These are phyloP conservation scores for Chlamydomonas schloesseri DNA, from an alignment of 139 green algal species.

Conservation along the genomic window DNA sequence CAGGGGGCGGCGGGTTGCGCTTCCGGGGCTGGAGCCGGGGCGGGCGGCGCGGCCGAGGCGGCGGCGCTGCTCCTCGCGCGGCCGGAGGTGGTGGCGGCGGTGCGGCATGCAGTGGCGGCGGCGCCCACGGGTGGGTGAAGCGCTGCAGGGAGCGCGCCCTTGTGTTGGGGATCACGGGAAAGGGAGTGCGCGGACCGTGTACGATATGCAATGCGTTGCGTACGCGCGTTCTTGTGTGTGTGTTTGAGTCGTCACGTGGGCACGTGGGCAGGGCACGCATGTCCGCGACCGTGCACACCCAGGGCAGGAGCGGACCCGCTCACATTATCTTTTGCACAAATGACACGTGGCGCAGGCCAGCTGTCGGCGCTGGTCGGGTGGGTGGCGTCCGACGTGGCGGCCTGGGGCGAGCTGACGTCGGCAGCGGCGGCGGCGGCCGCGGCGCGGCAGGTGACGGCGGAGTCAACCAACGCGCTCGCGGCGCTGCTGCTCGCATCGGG, in stretches of 20 bases:
- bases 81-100: constrained; percentile 18
- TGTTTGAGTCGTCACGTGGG: too few species aligned
- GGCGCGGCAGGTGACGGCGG: neutral
- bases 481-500: constrained; percentile 24
- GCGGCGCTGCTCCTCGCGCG: constrained; percentile 38
- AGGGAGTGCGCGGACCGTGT: too few species aligned
- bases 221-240: too few species aligned
- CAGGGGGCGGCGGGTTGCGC: too few species aligned
- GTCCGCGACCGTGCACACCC: too few species aligned
- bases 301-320: too few species aligned
- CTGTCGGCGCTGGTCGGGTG: constrained; percentile 9
- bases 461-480: neutral
- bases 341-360: constrained; percentile 44
- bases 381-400: neutral
- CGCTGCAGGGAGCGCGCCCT: too few species aligned
- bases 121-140: constrained; percentile 15
- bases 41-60: neutral
- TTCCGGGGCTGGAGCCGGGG: too few species aligned
- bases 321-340: too few species aligned
- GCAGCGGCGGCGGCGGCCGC: neutral
- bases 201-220: too few species aligned
- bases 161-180: too few species aligned
- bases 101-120: neutral
- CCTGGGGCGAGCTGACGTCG: neutral
- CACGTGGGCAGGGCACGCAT: too few species aligned